phyloP scores from a whole-genome alignment of 352 stramenopile genomes.

The Globisporangium uncinulatum region DNA sequence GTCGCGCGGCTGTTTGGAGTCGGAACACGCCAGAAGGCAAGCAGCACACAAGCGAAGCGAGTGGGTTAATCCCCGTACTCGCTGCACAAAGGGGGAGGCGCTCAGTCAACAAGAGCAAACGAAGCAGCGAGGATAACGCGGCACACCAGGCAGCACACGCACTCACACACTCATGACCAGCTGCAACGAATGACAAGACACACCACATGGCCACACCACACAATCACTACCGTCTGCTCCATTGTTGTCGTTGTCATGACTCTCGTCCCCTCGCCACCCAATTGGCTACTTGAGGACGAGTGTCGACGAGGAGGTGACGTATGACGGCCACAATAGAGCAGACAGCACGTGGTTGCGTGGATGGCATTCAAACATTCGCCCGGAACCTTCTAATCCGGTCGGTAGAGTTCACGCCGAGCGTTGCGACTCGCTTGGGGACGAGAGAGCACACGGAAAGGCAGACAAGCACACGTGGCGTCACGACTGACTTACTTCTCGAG shows the following conservation, averaged over 20 bases:
- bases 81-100: conserved; percentile 1
- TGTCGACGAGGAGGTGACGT: no score
- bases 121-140: not conserved
- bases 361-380: not conserved
- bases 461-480: not conserved
- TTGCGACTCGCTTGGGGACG: no score
- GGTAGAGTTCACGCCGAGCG: not conserved
- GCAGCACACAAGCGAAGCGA: conserved; percentile 1
- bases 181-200: no score
- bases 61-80: conserved; percentile 11
- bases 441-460: not conserved
- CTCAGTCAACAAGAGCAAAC: not conserved
- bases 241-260: no score
- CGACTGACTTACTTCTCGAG: conserved; percentile 34
- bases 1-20: conserved; percentile 1
- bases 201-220: no score
- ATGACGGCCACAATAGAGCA: not conserved
- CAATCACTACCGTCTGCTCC: no score
- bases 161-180: not conserved
- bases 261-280: no score
- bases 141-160: not conserved
- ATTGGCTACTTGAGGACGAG: no score
- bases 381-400: not conserved
- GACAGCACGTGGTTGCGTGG: not conserved
- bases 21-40: not conserved